Evolutionary conservation across 345 rosid species (phyloP), one percentile per base, ranked within the genome.

Genomic region (Salix dunnii): DNA sequence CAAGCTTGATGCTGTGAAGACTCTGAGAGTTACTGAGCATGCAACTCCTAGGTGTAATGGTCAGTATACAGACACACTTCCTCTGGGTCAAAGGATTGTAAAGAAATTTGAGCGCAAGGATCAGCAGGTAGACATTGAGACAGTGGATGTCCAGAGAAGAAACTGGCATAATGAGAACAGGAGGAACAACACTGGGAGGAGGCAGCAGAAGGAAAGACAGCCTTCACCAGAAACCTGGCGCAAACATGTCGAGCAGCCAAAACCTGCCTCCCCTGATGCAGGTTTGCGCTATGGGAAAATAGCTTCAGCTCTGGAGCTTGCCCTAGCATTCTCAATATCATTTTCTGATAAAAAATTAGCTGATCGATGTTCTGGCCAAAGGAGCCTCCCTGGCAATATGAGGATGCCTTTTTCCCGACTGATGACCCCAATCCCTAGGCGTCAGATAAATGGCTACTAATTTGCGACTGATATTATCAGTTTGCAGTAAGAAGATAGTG

Each of bases 221-320:
- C 90, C 90, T 72, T 93, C 98, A 61, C 98, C 95, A 12, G 95
- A 93, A 80, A 85, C 91, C 36, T 93, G 98, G 95, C 88, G 93
- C 74, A 91, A 90, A 74, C 88, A 89, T 7, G 84, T 81, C 17
- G 90, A 82, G 76, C 84, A 81, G 86, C 79, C 80, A 11, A 93
- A 87, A 82, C 91, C 88, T 0, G 79, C 84, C 62, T 84, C 91
- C 68, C 82, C 85, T 18, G 96, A 91, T 68, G 62, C 81, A 70
- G 88, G 93, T 23, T 2, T 67, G 64, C 89, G 91, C 35, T 72
- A 84, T 20, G 90, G 97, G 70, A 93, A 91, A 85, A 87, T 88
- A 67, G 91, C 94, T 49, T 91, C 98, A 20, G 89, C 97, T 0
- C 70, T 89, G 71, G 94, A 93, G 80, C 95, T 91, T 75, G 91